Percentiles rank a stretch among this genome's conserved stretches.
Evolutionary conservation across 768 basidiomycete species (phyloP).

Genomic region (Boletus vinaceobasis): DNA sequence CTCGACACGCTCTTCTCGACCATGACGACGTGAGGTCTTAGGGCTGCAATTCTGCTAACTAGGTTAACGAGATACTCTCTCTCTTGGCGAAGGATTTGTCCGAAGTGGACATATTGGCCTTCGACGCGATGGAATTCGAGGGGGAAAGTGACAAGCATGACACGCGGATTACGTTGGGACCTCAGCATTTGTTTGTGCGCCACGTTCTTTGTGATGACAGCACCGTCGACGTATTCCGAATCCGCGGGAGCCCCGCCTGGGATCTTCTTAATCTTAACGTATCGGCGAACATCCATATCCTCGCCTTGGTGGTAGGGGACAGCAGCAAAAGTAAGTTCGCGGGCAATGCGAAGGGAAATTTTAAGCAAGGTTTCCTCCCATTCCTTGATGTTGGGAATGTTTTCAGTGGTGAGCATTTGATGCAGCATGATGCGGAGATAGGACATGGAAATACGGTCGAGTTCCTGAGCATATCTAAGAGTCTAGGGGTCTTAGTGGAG

Average conservation of each 20-base stretch:
- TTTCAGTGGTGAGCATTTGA: slow-evolving; percentile 82
- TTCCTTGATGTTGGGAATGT: slow-evolving; percentile 75
- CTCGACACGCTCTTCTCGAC: slow-evolving; percentile 91
- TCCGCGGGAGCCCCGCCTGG: slow-evolving; percentile 90
- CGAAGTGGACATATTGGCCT: slow-evolving; percentile 90
- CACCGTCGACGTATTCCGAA: slow-evolving; percentile 96
- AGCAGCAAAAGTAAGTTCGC: slow-evolving; percentile 76
- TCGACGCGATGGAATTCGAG: slow-evolving; percentile 91
- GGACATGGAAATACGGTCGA: slow-evolving; percentile 82
- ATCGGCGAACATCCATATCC: slow-evolving; percentile 91
- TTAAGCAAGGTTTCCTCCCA: slow-evolving; percentile 87
- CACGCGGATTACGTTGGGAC: slow-evolving; percentile 75
- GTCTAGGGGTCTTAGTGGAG: background rate
- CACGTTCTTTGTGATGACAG: slow-evolving; percentile 96
- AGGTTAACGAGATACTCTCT: slow-evolving; percentile 89
- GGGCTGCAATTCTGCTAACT: slow-evolving; percentile 82
- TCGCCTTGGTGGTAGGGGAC: slow-evolving; percentile 75
- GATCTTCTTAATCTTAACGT: slow-evolving; percentile 98
- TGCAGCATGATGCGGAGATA: slow-evolving; percentile 89
- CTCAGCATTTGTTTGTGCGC: slow-evolving; percentile 94
- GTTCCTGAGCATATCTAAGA: slow-evolving; percentile 72
- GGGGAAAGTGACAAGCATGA: slow-evolving; percentile 96
- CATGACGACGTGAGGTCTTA: slow-evolving; percentile 88
- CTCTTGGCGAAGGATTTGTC: slow-evolving; percentile 87
- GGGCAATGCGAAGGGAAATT: slow-evolving; percentile 81